Base-by-base conservation (phyloP, 306 rosid genomes). In the Vicia faba region DNA sequence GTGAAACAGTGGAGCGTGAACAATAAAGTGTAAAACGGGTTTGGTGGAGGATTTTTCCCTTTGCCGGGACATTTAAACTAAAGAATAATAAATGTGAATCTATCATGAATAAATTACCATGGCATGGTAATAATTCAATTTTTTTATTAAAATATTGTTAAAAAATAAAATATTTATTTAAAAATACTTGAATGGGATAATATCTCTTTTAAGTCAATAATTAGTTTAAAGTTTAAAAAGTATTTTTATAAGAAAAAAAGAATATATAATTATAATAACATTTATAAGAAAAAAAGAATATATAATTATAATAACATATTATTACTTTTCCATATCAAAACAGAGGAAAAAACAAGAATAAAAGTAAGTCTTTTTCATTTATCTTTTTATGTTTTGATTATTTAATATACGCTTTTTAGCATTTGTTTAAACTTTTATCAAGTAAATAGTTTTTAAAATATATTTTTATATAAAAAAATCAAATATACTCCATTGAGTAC, bases 11-110 rank as follows among this genome's bases (percentile, higher is more conserved):
- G 29, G 61, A 53, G 65, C 43, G 58, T 44, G 67, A 13, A 36
- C 46, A 70, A 76, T 85, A 70, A 77, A 71, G 73, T 56, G 13
- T 16, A 55, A 15, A 63, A 80, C 96, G 96, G 83, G 86, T 85
- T 85, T 84, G 78, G 81, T 77, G 88, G 84, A 31, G 5, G 53
- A 8, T 0, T 64, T 86, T 68, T 64, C 74, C 75, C 75, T 71
- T 73, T 71, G 73, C 61, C n/a, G 79, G 78, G 57, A 68, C 74
- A 55, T 23, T 73, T 35, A 29, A 28, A 20, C 35, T 44, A 50
- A 19, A 16, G 26, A 15, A 40, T 68, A 77, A 59, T 79, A 53
- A 79, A 74, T 70, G 74, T 43, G 3, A 41, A 63, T 64, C 25
- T 64, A 28, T 45, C 5, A 46, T 44, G 11, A 25, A 2, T 40